phyloP scores from a whole-genome alignment of 2,329 filamentous ascomycete genomes.

The Xylariaceae sp. region DNA sequence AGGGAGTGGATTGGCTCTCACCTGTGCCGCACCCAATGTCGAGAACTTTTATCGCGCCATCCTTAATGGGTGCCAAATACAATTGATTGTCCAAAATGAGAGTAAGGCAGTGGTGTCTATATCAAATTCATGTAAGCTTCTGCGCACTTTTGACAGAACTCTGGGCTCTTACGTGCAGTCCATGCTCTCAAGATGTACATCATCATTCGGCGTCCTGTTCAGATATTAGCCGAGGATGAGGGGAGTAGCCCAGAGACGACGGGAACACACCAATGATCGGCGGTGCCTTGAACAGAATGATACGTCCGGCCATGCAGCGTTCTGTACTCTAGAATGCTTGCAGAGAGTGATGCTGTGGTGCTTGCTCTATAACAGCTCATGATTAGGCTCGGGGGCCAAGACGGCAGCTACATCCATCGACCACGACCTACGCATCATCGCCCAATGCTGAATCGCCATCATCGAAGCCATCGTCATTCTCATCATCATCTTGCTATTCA shows the following conservation, averaged over 20 bases:
- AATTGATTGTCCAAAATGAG: constrained; percentile 30
- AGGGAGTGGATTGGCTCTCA: constrained; percentile 7
- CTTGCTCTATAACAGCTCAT: constrained; percentile 16
- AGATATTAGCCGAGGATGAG: constrained; percentile 1
- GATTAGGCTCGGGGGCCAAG: constrained; percentile 2
- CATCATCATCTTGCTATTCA: constrained; percentile 14
- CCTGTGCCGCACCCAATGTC: constrained; percentile 37
- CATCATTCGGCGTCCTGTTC: constrained; percentile 18
- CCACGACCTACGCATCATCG: constrained; percentile 23
- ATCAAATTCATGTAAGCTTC: constrained; percentile 3
- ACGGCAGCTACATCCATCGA: not conserved
- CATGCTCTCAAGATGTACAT: constrained; percentile 18
- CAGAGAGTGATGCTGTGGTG: constrained; percentile 25
- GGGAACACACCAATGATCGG: constrained; percentile 25
- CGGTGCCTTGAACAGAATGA: constrained; percentile 25
- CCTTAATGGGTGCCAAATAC: constrained; percentile 30
- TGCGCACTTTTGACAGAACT: too few species aligned
- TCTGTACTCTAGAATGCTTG: constrained; percentile 30
- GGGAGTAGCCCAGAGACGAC: constrained; percentile 8
- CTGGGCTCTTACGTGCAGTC: constrained; percentile 18
- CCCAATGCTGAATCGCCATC: constrained; percentile 27
- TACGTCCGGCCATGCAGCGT: constrained; percentile 29
- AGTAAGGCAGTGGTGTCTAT: constrained; percentile 27
- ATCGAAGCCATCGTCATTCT: constrained; percentile 15
- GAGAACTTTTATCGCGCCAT: constrained; percentile 29